Base-by-base conservation (phyloP, 1,284 basidiomycete species). In the Testicularia cyperi region DNA sequence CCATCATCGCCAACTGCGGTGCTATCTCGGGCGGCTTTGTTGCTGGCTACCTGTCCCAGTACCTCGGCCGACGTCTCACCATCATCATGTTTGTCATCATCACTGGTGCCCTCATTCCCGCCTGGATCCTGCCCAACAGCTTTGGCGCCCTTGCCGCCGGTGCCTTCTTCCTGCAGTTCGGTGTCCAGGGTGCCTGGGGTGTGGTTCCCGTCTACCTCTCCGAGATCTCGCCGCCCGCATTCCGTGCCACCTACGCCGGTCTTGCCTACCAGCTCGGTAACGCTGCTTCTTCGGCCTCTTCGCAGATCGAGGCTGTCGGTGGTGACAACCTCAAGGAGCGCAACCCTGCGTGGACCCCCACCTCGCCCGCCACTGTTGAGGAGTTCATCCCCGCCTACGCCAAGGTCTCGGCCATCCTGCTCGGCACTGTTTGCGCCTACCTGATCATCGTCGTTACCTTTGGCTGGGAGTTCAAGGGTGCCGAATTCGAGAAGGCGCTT, bases 201-300 rank as follows among this genome's bases (percentile, higher is more conserved):
- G 67, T 86, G 80, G 86, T 90, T 62, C 88, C 88, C 2, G 88
- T 91, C 68, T 86, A 88, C 75, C 81, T 95, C n/a, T 83, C 86
- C 3, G 94, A 97, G 78, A 85, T 92, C 78, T 87, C 88, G 0
- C 90, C 92, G 0, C 86, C 91, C 0, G 90, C 90, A 0, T 97
- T 95, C 83, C 83, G 92, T 42, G 90, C 91, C 7, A 88, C 89
- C 0, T 96, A 94, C 82, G 87, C 88, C 16, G 92, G 92, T 61
- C 83, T 94, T 0, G 86, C 88, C 0, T 97, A 94, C 79, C 92
- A 95, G 47, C 61, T 77, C 28, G 78, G 78, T 46, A 79, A 78
- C 67, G 94, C 94, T 87, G 84, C 92, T 7, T 90, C 88, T 0
- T 84, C 86, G 0, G 88, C 90, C 0, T 87, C 88, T 4, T 84